Conservation (phyloP, 2,329 filamentous ascomycete species). For the Xylariaceae sp. region DNA sequence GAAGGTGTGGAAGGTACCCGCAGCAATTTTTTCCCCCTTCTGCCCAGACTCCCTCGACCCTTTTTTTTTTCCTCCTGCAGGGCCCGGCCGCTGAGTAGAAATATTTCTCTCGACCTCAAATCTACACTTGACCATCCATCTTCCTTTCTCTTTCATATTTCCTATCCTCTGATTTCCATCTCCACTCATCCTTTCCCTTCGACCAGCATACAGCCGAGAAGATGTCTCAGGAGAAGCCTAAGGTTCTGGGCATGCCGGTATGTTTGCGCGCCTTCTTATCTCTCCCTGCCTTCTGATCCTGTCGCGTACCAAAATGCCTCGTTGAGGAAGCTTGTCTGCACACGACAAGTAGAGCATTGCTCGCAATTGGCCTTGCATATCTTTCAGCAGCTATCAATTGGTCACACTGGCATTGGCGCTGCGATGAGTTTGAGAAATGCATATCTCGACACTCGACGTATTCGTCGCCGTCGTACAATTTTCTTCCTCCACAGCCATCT, state of each 20-base stretch:
- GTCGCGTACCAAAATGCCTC: slow-evolving; percentile 9
- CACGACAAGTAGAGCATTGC: no score
- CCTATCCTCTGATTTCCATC: slow-evolving; percentile 38
- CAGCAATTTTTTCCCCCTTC: slow-evolving; percentile 51
- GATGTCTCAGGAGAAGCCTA: slow-evolving; percentile 55
- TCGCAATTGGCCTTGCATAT: no score
- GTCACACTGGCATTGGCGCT: no score
- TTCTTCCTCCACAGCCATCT: slow-evolving; percentile 10
- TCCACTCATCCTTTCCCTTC: slow-evolving; percentile 58
- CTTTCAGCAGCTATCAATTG: no score
- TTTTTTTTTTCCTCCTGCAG: slow-evolving; percentile 29
- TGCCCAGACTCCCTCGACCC: slow-evolving; percentile 35
- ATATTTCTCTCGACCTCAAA: slow-evolving; percentile 38
- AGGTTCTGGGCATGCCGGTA: slow-evolving; percentile 65
- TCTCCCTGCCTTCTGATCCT: slow-evolving; percentile 15
- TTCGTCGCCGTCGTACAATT: slow-evolving; percentile 7
- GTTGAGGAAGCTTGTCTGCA: no score
- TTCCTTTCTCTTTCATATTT: slow-evolving; percentile 14
- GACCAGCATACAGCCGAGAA: slow-evolving; percentile 36
- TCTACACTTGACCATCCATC: slow-evolving; percentile 17
- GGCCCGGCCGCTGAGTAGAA: slow-evolving; percentile 40
- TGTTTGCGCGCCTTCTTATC: slow-evolving; percentile 13
- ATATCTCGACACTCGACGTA: no score
- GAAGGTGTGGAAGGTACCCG: slow-evolving; percentile 41
- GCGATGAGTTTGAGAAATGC: no score